Conservation (phyloP, 1,284 basidiomycete genomes). For the Neolentinus lepideus region DNA sequence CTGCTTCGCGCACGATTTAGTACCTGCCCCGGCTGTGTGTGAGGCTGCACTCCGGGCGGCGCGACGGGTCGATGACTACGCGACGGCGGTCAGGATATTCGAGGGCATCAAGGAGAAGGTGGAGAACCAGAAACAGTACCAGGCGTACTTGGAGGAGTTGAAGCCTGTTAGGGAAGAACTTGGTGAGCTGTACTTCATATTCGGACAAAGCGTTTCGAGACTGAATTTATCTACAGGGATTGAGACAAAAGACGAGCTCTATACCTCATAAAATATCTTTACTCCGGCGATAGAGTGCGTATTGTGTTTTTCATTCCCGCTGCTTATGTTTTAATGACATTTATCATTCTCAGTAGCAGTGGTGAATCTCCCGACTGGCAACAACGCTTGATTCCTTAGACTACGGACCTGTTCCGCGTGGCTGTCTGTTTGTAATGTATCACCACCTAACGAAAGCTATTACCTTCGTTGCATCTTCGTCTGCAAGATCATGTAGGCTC, state of each 20-base stretch:
- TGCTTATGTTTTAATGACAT: not conserved
- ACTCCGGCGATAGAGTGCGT: not conserved
- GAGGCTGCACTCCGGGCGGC: constrained; percentile 88
- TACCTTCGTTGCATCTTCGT: not conserved
- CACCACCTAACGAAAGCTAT: not conserved
- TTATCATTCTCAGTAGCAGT: not conserved
- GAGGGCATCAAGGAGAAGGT: constrained; percentile 93
- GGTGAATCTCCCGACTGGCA: not conserved
- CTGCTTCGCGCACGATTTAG: constrained; percentile 98
- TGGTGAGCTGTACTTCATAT: constrained; percentile 47
- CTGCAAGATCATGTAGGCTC: too few relatives aligned
- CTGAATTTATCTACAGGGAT: constrained; percentile 9
- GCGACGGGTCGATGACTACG: constrained; percentile 92
- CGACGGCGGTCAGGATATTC: constrained; percentile 93
- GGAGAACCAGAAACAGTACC: constrained; percentile 91
- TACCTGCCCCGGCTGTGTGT: constrained; percentile 84
- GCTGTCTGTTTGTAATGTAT: not conserved
- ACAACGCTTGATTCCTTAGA: not conserved
- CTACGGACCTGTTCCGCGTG: not conserved
- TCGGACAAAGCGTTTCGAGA: not conserved
- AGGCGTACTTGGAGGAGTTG: constrained; percentile 85
- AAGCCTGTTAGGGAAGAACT: constrained; percentile 83
- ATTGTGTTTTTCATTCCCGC: not conserved
- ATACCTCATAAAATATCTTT: constrained; percentile 10
- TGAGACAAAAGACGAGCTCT: constrained; percentile 15